These are phyloP conservation scores for Erythrophleum fordii DNA, from an alignment of 306 rosid genomes.

Conservation along the genomic window DNA sequence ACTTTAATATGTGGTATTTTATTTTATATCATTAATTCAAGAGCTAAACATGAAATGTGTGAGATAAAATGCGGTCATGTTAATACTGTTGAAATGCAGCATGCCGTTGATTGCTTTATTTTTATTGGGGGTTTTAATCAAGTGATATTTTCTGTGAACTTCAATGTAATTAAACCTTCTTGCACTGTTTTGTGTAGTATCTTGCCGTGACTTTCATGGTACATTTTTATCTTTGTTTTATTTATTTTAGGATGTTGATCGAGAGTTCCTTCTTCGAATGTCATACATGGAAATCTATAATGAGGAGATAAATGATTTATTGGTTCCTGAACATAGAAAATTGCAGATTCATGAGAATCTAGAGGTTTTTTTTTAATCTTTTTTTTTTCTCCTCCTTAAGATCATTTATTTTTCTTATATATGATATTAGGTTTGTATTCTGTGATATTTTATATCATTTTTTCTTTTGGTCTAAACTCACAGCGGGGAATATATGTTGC, in stretches of 20 bases:
- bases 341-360: constrained; percentile 93
- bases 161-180: constrained; percentile 13
- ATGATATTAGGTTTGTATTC: constrained; percentile 22
- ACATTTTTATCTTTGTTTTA: background rate
- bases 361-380: constrained; percentile 84
- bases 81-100: background rate
- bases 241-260: constrained; percentile 66
- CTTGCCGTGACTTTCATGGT: constrained; percentile 11
- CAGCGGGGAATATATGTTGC: constrained; percentile 98
- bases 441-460: constrained; percentile 14
- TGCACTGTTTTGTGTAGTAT: background rate
- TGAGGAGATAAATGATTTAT: constrained; percentile 91
- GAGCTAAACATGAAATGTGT: constrained; percentile 4
- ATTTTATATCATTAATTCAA: constrained; percentile 12
- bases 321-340: constrained; percentile 95
- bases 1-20: constrained; percentile 1
- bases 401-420: background rate
- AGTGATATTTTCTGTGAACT: background rate
- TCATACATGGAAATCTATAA: constrained; percentile 98
- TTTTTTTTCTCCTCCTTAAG: background rate
- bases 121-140: background rate
- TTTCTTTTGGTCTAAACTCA: constrained; percentile 36
- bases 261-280: constrained; percentile 96
- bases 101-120: background rate
- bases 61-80: background rate